phyloP scores from a whole-genome alignment of 768 basidiomycete genomes.

The Ramaria sp. region DNA sequence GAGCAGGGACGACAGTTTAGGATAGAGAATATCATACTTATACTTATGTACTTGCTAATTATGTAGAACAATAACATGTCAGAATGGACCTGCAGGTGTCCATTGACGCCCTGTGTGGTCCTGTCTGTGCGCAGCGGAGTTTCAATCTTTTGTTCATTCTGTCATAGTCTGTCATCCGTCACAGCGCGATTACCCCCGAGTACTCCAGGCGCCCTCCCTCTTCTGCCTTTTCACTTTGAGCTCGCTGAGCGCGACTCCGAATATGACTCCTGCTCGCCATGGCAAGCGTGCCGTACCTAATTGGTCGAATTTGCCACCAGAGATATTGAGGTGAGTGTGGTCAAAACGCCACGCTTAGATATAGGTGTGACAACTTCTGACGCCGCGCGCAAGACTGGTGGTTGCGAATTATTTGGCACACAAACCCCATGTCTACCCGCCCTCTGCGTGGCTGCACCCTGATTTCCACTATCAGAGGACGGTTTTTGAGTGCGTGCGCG shows the following conservation, averaged over 20 bases:
- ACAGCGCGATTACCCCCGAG: slow-evolving; percentile 7
- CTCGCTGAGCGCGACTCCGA: slow-evolving; percentile 1
- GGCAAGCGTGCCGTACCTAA: slow-evolving; percentile 8
- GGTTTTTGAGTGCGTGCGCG: slow-evolving; percentile 4
- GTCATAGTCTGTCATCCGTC: slow-evolving; percentile 10
- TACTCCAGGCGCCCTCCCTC: not conserved
- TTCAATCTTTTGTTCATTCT: slow-evolving; percentile 7
- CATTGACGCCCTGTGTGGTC: not conserved
- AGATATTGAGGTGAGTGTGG: slow-evolving; percentile 7
- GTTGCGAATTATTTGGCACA: slow-evolving; percentile 8
- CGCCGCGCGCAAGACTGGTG: slow-evolving; percentile 6
- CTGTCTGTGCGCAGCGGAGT: slow-evolving; percentile 5
- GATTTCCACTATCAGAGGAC: slow-evolving; percentile 7
- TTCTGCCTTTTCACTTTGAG: not conserved
- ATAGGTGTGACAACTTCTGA: slow-evolving; percentile 9
- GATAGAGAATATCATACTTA: too few species aligned
- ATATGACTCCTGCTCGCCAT: slow-evolving; percentile 5
- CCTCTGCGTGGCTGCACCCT: slow-evolving; percentile 6
- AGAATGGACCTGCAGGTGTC: not conserved
- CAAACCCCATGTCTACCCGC: slow-evolving; percentile 1
- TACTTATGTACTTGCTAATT: too few species aligned
- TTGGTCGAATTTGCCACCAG: slow-evolving; percentile 5
- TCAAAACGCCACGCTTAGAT: slow-evolving; percentile 4
- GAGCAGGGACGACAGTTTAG: too few species aligned
- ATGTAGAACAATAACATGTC: too few species aligned